A percentile compares a stretch with the other conserved stretches of the same genome.
Conservation (phyloP, 2,329 filamentous ascomycete genomes). For the Penicillium olsonii region DNA sequence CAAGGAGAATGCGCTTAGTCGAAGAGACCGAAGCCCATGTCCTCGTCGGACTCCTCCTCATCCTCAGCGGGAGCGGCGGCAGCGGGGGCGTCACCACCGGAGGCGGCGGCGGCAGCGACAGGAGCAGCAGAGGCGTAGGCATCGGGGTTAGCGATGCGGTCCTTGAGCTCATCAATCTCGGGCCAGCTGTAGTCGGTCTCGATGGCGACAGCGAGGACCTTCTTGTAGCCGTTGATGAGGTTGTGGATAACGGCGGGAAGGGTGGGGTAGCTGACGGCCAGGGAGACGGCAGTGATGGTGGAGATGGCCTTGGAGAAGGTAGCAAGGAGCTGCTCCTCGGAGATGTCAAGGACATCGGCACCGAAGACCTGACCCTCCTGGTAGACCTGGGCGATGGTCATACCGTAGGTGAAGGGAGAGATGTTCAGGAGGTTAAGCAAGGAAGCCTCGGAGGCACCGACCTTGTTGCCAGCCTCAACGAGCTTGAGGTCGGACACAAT, state of each 20-base stretch:
- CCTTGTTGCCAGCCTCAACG: constrained; percentile 87
- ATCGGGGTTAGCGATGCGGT: constrained; percentile 98
- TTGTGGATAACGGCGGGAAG: constrained; percentile 96
- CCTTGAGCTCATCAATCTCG: constrained; percentile 96
- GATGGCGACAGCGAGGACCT: constrained; percentile 79
- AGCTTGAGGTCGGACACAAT: constrained; percentile 98
- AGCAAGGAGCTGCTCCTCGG: constrained; percentile 90
- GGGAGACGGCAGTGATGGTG: constrained; percentile 86
- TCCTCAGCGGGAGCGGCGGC: constrained; percentile 63
- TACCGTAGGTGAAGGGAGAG: constrained; percentile 99
- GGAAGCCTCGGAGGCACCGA: constrained; percentile 97
- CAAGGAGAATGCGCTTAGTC: constrained; percentile 50
- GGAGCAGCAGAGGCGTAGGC: constrained; percentile 87
- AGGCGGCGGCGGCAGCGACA: constrained; percentile 58
- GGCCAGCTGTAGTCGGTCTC: constrained; percentile 92
- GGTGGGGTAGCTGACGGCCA: constrained; percentile 93
- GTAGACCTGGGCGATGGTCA: constrained; percentile 95
- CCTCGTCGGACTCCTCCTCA: constrained; percentile 66
- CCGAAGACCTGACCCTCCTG: constrained; percentile 94
- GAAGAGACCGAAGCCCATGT: constrained; percentile 77
- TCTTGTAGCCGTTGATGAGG: constrained; percentile 98
- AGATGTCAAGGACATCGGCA: constrained; percentile 83
- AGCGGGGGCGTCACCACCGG: constrained; percentile 53
- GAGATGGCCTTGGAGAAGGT: constrained; percentile 77
- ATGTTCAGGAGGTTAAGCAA: constrained; percentile 99